Percentiles rank a stretch among this genome's conserved stretches.
These are phyloP conservation scores for Hymenoscyphus repandus DNA, from an alignment of 2,329 filamentous ascomycete genomes.

Conservation along the genomic window DNA sequence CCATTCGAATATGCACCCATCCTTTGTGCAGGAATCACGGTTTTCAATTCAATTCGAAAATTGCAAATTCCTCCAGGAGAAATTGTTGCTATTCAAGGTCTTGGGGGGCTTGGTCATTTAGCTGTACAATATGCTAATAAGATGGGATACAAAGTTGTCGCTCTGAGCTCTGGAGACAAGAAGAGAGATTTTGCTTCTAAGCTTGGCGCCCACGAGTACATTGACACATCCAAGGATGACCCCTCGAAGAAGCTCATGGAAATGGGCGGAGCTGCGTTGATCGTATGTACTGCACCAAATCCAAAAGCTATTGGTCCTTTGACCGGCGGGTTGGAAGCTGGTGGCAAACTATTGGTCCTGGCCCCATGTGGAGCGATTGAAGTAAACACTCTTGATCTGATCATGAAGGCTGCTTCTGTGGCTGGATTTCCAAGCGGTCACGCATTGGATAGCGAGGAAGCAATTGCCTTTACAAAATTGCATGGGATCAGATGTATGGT, in stretches of 20 bases:
- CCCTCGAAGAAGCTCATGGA: slow-evolving; percentile 43
- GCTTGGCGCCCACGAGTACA: slow-evolving; percentile 57
- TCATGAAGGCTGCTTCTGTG: slow-evolving; percentile 51
- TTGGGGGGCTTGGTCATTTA: slow-evolving; percentile 72
- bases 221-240: slow-evolving; percentile 51
- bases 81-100: slow-evolving; percentile 58
- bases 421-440: slow-evolving; percentile 61
- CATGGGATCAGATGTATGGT: slow-evolving; percentile 61
- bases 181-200: slow-evolving; percentile 63
- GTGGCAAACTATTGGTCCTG: slow-evolving; percentile 56
- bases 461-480: slow-evolving; percentile 57
- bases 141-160: slow-evolving; percentile 71
- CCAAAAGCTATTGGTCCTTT: slow-evolving; percentile 48
- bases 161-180: slow-evolving; percentile 57
- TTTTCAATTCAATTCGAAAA: slow-evolving; percentile 55
- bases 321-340: slow-evolving; percentile 45
- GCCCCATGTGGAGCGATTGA: slow-evolving; percentile 44
- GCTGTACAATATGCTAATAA: slow-evolving; percentile 70
- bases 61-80: slow-evolving; percentile 46
- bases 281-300: slow-evolving; percentile 60
- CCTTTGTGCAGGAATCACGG: slow-evolving; percentile 61
- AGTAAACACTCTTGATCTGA: slow-evolving; percentile 39
- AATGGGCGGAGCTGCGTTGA: slow-evolving; percentile 56
- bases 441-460: slow-evolving; percentile 58
- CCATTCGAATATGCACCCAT: slow-evolving; percentile 52